phyloP scores from a whole-genome alignment of 139 green algal species.

The Picochlorum sp. region DNA sequence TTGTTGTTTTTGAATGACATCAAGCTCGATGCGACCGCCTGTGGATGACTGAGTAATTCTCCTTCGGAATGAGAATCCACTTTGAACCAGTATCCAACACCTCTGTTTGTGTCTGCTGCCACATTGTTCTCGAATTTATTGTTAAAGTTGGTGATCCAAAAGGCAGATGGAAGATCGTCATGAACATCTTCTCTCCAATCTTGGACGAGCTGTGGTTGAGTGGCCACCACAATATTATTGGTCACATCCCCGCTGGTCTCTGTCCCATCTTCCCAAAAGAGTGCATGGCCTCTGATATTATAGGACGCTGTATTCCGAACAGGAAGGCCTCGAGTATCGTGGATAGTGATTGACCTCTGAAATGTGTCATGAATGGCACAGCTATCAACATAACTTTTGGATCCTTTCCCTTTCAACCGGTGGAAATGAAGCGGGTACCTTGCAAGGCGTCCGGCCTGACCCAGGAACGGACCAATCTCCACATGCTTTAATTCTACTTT shows the following conservation, averaged over 20 bases:
- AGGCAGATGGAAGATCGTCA: not conserved
- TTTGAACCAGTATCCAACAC: not conserved
- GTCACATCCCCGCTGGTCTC: not conserved
- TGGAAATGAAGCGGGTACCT: not conserved
- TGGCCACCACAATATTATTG: not conserved
- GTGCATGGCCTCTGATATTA: slow-evolving; percentile 1
- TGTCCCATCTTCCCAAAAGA: slow-evolving; percentile 2
- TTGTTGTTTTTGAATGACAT: slow-evolving; percentile 2
- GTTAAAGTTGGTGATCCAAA: not conserved
- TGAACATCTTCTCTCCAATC: not conserved
- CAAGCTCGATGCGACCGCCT: not conserved
- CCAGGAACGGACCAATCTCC: not conserved
- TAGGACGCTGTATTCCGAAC: not conserved
- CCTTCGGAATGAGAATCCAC: not conserved
- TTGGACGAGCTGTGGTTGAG: not conserved
- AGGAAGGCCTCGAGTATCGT: not conserved
- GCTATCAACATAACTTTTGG: not conserved
- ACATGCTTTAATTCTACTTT: not conserved
- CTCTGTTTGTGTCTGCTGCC: slow-evolving; percentile 1
- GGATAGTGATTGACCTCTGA: not conserved
- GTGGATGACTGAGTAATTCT: not conserved
- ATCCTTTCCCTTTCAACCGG: not conserved
- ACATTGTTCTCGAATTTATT: slow-evolving; percentile 6
- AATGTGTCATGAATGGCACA: not conserved
- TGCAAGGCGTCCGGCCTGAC: not conserved